Percentiles rank a stretch among this genome's conserved stretches.
Conservation (phyloP, 805 yeast species). For the Monosporozyma servazzii region DNA sequence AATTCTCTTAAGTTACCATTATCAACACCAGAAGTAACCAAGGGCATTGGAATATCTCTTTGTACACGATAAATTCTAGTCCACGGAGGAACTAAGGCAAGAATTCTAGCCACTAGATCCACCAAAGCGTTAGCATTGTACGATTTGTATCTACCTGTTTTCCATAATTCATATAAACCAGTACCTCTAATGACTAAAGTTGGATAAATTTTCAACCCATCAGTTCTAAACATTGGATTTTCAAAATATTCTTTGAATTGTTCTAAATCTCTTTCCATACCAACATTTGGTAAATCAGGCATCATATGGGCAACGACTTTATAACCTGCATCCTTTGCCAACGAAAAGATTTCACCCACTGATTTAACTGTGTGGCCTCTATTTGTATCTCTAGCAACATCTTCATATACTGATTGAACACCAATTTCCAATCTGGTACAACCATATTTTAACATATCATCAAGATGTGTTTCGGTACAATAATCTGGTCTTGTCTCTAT, state of each 20-base stretch:
- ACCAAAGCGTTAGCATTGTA: conserved; percentile 91
- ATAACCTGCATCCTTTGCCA: conserved; percentile 97
- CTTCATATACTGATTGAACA: conserved; percentile 94
- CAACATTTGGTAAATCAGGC: conserved; percentile 98
- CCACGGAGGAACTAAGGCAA: conserved; percentile 98
- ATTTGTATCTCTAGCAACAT: conserved; percentile 96
- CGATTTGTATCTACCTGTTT: conserved; percentile 86
- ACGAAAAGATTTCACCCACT: conserved; percentile 89
- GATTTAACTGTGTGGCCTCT: conserved; percentile 96
- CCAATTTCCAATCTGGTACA: conserved; percentile 96
- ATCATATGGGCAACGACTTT: conserved; percentile 98
- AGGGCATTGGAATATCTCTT: conserved; percentile 98
- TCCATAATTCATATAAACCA: conserved; percentile 95
- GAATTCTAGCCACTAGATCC: conserved; percentile 88
- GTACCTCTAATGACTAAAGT: conserved; percentile 96
- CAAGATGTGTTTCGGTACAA: conserved; percentile 89
- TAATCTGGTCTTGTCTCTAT: conserved; percentile 98
- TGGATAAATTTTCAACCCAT: conserved; percentile 91
- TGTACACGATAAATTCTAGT: conserved; percentile 97
- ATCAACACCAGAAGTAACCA: conserved; percentile 95
- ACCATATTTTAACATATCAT: conserved; percentile 93
- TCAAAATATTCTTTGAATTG: conserved; percentile 96
- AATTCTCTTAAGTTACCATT: conserved; percentile 93
- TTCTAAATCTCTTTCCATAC: conserved; percentile 94
- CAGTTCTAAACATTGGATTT: conserved; percentile 93